Conservation (phyloP, 2,329 filamentous ascomycete species). For the Aspergillus texensis region DNA sequence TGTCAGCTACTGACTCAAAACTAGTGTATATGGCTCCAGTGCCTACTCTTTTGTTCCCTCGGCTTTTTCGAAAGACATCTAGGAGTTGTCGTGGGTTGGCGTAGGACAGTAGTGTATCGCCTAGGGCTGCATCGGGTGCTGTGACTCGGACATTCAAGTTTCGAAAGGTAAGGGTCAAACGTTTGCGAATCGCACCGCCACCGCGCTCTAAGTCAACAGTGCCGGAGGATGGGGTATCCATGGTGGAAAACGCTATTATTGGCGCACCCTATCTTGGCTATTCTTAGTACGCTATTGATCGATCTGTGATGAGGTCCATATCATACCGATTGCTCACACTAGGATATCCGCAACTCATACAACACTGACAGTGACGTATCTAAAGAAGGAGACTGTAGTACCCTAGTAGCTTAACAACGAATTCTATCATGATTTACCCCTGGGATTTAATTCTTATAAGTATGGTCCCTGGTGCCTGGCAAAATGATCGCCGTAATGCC, state of each 20-base stretch:
- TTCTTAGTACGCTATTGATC: background rate
- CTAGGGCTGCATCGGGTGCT: conserved; percentile 39
- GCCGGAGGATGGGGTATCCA: conserved; percentile 34
- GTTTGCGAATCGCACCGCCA: conserved; percentile 27
- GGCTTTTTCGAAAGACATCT: conserved; percentile 20
- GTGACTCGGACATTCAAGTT: conserved; percentile 38
- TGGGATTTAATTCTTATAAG: background rate
- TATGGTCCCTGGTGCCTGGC: background rate
- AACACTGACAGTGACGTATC: background rate
- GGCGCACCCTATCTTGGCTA: background rate
- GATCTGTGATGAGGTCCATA: background rate
- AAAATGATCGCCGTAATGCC: background rate
- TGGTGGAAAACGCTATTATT: conserved; percentile 4
- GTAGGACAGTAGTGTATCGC: conserved; percentile 37
- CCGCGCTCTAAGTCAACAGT: conserved; percentile 31
- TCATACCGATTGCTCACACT: background rate
- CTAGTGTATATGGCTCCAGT: rapidly evolving
- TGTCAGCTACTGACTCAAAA: background rate
- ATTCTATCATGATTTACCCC: background rate
- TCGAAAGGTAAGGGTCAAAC: conserved; percentile 40
- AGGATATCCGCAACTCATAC: background rate
- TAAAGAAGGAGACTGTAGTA: background rate
- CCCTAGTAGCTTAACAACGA: background rate
- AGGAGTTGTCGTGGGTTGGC: conserved; percentile 35
- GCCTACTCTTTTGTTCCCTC: conserved; percentile 33